phyloP scores from a whole-genome alignment of 2,329 filamentous ascomycete species.

The Parascedosporium putredinis region DNA sequence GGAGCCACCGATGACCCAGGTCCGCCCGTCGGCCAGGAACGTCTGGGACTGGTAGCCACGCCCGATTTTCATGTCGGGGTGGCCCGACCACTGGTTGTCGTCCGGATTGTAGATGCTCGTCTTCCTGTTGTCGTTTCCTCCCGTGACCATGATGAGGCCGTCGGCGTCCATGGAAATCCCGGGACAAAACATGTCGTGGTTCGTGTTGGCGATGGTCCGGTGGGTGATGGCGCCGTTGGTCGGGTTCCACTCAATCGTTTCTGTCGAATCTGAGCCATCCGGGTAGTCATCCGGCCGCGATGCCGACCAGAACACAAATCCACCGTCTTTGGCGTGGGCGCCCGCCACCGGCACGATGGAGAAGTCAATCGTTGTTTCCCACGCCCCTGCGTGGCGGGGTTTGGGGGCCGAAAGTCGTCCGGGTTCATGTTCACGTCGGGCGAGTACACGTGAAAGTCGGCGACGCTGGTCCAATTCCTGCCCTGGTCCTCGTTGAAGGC shows the following conservation, averaged over 20 bases:
- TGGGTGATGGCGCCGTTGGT: constrained; percentile 16
- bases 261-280: constrained; percentile 3
- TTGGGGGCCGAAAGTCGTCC: constrained; percentile 6
- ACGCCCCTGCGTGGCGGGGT: constrained; percentile 18
- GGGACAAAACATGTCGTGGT: constrained; percentile 48
- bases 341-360: constrained; percentile 24
- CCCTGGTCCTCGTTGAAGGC: constrained; percentile 19
- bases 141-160: constrained; percentile 41
- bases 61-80: constrained; percentile 30
- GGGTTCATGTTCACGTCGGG: constrained; percentile 13
- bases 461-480: constrained; percentile 20
- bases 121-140: constrained; percentile 36
- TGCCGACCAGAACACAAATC: constrained; percentile 4
- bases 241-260: constrained; percentile 5
- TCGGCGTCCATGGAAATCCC: constrained; percentile 38
- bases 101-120: constrained; percentile 36
- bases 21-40: constrained; percentile 38
- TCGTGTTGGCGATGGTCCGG: constrained; percentile 26
- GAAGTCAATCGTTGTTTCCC: constrained; percentile 25
- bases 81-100: constrained; percentile 26
- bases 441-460: constrained; percentile 22
- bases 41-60: constrained; percentile 44
- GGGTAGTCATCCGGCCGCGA: constrained; percentile 7
- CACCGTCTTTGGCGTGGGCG: constrained; percentile 8
- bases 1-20: constrained; percentile 50